phyloP scores from a whole-genome alignment of 768 basidiomycete genomes.

The Tulasnella sp. region DNA sequence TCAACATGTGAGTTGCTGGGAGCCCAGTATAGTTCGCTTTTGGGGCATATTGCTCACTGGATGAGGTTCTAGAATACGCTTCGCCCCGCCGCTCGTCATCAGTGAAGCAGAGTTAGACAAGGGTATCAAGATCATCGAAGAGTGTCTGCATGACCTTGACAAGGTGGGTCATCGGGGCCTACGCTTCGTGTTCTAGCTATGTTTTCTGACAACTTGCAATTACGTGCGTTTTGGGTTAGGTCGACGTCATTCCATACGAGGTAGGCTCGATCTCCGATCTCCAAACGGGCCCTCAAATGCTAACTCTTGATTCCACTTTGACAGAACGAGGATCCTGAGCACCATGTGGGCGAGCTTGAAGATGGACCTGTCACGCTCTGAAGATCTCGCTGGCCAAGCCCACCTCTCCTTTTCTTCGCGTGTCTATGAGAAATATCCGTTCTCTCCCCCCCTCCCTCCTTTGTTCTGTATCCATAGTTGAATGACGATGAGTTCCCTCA shows the following conservation, averaged over 20 bases:
- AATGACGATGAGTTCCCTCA: not conserved
- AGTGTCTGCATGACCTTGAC: slow-evolving; percentile 75
- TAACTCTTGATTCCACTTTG: not conserved
- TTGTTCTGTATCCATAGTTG: not conserved
- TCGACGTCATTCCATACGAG: slow-evolving; percentile 16
- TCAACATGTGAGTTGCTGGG: slow-evolving; percentile 65
- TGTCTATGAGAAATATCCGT: no score
- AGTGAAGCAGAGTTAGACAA: slow-evolving; percentile 73
- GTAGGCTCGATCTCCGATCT: not conserved
- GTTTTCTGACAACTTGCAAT: not conserved
- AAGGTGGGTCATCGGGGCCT: slow-evolving; percentile 34
- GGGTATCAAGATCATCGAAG: slow-evolving; percentile 66
- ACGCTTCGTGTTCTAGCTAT: not conserved
- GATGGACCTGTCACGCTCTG: slow-evolving; percentile 15
- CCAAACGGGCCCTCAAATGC: not conserved
- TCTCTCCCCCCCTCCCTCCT: not conserved
- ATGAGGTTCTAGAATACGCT: slow-evolving; percentile 61
- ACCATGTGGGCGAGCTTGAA: slow-evolving; percentile 17
- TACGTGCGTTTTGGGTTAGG: not conserved
- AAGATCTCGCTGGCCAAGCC: not conserved
- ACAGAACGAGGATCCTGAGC: slow-evolving; percentile 19
- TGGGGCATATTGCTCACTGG: not conserved
- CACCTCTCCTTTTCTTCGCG: not conserved
- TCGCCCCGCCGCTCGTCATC: slow-evolving; percentile 93
- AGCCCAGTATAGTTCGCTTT: not conserved